These are phyloP conservation scores for Lachnellula subtilissima DNA, from an alignment of 2,329 filamentous ascomycete genomes.

Conservation along the genomic window DNA sequence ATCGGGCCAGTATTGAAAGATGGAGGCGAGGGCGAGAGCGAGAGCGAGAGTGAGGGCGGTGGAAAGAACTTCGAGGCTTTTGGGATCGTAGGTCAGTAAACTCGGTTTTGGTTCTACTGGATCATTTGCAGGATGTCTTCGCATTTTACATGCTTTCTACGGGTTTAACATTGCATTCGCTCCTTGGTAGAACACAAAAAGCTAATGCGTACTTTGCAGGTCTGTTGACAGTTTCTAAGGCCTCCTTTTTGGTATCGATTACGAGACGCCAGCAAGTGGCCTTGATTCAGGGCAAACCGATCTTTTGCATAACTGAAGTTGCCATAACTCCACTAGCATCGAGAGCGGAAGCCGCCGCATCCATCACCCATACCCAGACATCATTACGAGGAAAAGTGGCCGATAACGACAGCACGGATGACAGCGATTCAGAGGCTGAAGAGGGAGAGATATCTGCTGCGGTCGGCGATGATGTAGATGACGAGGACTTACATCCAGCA, in stretches of 20 bases:
- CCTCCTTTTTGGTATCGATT: conserved; percentile 82
- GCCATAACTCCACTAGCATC: conserved; percentile 84
- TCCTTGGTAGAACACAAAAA: background rate
- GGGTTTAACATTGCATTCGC: background rate
- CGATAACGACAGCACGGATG: conserved; percentile 26
- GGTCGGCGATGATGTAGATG: conserved; percentile 42
- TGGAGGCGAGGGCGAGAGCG: conserved; percentile 6
- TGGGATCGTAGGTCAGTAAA: conserved; percentile 31
- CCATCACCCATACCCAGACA: conserved; percentile 59
- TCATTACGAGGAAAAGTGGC: conserved; percentile 36
- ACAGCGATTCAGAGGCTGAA: conserved; percentile 44
- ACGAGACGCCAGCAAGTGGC: conserved; percentile 84
- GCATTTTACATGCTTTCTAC: background rate
- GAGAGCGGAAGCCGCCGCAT: conserved; percentile 65
- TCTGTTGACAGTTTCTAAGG: conserved; percentile 73
- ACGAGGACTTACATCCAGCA: conserved; percentile 19
- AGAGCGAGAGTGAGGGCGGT: conserved; percentile 6
- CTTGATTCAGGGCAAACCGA: conserved; percentile 71
- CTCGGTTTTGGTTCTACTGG: background rate
- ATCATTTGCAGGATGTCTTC: background rate
- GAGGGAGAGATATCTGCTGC: conserved; percentile 34
- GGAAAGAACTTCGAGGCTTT: conserved; percentile 26
- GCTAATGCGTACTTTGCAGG: conserved; percentile 48
- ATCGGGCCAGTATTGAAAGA: conserved; percentile 23
- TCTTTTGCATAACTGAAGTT: conserved; percentile 86